Evolutionary conservation across 495 filamentous ascomycete genomes (phyloP).

Genomic region (Poronia punctata): DNA sequence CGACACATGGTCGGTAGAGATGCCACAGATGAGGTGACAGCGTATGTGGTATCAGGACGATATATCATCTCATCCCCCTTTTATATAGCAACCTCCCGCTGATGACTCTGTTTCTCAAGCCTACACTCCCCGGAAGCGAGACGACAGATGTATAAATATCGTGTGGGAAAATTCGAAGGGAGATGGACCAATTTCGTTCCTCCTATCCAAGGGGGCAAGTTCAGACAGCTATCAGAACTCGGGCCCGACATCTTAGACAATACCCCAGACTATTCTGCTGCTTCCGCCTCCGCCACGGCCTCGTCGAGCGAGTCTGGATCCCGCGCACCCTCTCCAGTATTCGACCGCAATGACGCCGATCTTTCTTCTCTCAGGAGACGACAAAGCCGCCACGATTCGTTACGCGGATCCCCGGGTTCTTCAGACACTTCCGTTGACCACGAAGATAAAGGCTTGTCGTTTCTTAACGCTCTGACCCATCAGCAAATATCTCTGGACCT

Average conservation of each 20-base stretch:
- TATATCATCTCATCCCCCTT: neutral
- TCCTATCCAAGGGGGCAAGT: slow-evolving; percentile 87
- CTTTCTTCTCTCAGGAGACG: slow-evolving; percentile 23
- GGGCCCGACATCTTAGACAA: slow-evolving; percentile 31
- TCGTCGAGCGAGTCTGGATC: slow-evolving; percentile 38
- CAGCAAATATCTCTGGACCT: slow-evolving; percentile 70
- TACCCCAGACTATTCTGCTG: slow-evolving; percentile 30
- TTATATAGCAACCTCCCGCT: neutral
- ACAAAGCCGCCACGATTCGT: slow-evolving; percentile 7
- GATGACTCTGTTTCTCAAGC: slow-evolving; percentile 34
- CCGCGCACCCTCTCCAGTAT: slow-evolving; percentile 56
- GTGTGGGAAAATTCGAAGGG: slow-evolving; percentile 77
- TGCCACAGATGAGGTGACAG: slow-evolving; percentile 91
- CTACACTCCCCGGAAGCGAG: slow-evolving; percentile 77
- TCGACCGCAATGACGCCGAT: slow-evolving; percentile 53
- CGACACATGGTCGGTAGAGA: slow-evolving; percentile 93
- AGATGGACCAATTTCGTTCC: slow-evolving; percentile 84
- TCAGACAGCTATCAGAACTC: slow-evolving; percentile 50
- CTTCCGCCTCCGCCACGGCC: slow-evolving; percentile 14
- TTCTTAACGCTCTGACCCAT: slow-evolving; percentile 67
- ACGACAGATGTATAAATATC: slow-evolving; percentile 69
- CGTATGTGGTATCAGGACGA: slow-evolving; percentile 48
- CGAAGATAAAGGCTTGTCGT: slow-evolving; percentile 48
- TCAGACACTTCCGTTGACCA: slow-evolving; percentile 32
- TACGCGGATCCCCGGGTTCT: slow-evolving; percentile 30